Evolutionary conservation across 306 rosid genomes (phyloP).

Genomic region (Prunus davidiana): DNA sequence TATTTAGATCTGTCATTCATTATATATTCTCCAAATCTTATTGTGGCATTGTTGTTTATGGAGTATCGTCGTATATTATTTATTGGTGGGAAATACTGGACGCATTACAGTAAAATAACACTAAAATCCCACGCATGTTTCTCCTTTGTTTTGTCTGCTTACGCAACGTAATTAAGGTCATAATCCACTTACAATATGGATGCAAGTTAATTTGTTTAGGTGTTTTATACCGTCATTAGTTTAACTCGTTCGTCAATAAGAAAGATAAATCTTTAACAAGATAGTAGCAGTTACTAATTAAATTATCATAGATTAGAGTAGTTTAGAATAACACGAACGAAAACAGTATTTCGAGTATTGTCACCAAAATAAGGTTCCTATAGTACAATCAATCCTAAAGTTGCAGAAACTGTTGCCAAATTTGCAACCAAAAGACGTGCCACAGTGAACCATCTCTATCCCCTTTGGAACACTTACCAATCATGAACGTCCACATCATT

Average conservation of each 20-base stretch:
- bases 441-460: constrained; percentile 19
- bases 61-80: constrained; percentile 12
- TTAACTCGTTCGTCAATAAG: neutral
- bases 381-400: constrained; percentile 3
- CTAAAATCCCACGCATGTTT: constrained; percentile 27
- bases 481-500: constrained; percentile 30
- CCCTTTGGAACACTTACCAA: constrained; percentile 1
- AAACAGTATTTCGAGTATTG: neutral
- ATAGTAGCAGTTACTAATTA: neutral
- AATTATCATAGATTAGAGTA: neutral
- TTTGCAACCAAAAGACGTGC: constrained; percentile 19
- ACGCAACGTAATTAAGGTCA: constrained; percentile 23
- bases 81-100: constrained; percentile 2
- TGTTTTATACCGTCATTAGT: constrained; percentile 6
- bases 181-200: constrained; percentile 37
- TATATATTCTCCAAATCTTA: constrained; percentile 26
- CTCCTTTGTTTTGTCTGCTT: constrained; percentile 4
- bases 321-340: too few species aligned
- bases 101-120: constrained; percentile 16
- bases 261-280: neutral
- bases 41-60: constrained; percentile 8
- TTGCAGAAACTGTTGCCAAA: constrained; percentile 12
- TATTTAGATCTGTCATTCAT: neutral
- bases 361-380: constrained; percentile 4
- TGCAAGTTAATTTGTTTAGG: constrained; percentile 2